Base-by-base conservation (phyloP, 1,284 basidiomycete genomes). In the Ustilago vetiveriae region DNA sequence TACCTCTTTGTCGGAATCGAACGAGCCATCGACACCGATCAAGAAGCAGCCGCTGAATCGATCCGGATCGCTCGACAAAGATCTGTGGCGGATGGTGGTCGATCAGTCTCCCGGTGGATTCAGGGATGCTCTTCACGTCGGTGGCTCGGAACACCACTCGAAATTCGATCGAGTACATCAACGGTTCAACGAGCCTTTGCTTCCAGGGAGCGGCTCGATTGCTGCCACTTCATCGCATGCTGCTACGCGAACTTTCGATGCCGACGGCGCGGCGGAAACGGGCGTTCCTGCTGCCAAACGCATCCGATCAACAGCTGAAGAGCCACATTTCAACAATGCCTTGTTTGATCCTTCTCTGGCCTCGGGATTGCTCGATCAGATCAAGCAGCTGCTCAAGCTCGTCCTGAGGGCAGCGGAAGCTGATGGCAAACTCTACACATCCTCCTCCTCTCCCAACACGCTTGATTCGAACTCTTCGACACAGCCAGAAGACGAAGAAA, bases 91-190 rank as follows among this genome's bases (percentile, higher is more conserved):
- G 3, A 73, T 68, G 39, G 59, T 77, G n/a, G 73, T 79, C 11
- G 76, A 79, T 42, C 60, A 58, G 8, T 72, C 55, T 7, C 74
- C 73, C 3, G 63, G 58, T 4, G 70, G 63, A 3, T 68, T 77
- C 36, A 46, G 75, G 4, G 75, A 79, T 46, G 76, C 76, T 2
- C 32, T 79, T 4, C 66, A 75, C 35, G 68, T 74, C 10, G 75
- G 66, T 0, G 57, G 71, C 0, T 55, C 62, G 19, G 76, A 78
- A 33, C 76, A 79, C 48, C 76, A 79, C 37, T 72, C 67, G 14
- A 38, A 62, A 21, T 73, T 55, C 35, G 76, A 79, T 39, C 54
- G 53, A 7, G 75, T 67, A 6, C 63, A 58, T 6, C 49, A 59
- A 14, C 53, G 47, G 16, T 71, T 71, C 40, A 59, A 64, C 42